Evolutionary conservation across 805 yeast genomes (phyloP), one percentile per base, ranked within the genome.

Genomic region (Yamadazyma kitorensis): DNA sequence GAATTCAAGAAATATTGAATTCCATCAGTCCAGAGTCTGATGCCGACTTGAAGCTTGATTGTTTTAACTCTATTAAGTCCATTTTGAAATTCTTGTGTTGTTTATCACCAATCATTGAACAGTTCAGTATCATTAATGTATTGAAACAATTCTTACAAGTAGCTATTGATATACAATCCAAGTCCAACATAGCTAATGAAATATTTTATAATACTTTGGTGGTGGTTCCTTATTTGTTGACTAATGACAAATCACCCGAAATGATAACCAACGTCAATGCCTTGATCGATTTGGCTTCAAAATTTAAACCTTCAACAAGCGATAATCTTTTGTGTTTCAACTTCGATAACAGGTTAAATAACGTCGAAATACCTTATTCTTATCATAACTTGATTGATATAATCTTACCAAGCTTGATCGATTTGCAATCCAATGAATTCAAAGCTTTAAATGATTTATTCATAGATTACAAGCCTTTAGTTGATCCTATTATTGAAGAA

Each of bases 1-100:
- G 76, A 49, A 64, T 81, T 12, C 85, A 84, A 48, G 68, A 61
- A 14, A 64, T 78, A 27, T 55, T 86, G 31, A 70, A 74, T 18
- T 53, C 26, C 7, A n/a, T 18, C 11, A 25, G 24, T 21, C 12
- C 17, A 13, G 29, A 26, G 18, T n/a, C 17, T 4, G 66, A 64
- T 26, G 68, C 71, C 17, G 88, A 88, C 11, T 60, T 70, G 13
- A n/a, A n/a, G n/a, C n/a, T n/a, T n/a, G n/a, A n/a, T n/a, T n/a
- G n/a, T n/a, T 84, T 86, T 78, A 81, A 81, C 41, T 76, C 77
- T 44, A 54, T 86, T 43, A 89, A 91, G 57, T 67, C 84, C 9
- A 59, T 80, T 11, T 49, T 86, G 39, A 76, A 96, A 49, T 79
- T 88, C 43, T 61, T 86, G 43, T 78, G 87, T 0, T 57, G 81